Percentiles rank a stretch among this genome's conserved stretches.
phyloP scores from a whole-genome alignment of 2,329 filamentous ascomycete species.

The Phyllosticta citriasiana region DNA sequence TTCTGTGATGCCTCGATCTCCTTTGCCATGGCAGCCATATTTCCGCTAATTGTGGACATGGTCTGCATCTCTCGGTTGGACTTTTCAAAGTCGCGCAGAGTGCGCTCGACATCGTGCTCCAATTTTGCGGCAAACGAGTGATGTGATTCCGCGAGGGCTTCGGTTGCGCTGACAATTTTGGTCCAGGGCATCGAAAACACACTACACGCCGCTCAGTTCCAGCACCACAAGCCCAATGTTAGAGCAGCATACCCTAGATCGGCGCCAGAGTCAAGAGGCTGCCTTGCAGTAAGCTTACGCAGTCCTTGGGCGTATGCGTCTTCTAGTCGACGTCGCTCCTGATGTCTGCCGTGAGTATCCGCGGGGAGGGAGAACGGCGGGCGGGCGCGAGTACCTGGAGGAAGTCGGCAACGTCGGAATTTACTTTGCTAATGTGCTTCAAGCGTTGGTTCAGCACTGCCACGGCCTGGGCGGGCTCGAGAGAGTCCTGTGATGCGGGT shows the following conservation, averaged over 20 bases:
- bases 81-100: constrained; percentile 64
- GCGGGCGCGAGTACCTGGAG: constrained; percentile 60
- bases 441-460: constrained; percentile 76
- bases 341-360: constrained; percentile 12
- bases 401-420: constrained; percentile 91
- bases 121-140: constrained; percentile 70
- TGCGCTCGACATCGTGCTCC: constrained; percentile 77
- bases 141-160: constrained; percentile 75
- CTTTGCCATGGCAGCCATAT: constrained; percentile 69
- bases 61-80: constrained; percentile 67
- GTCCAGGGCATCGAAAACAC: constrained; percentile 88
- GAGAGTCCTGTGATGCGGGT: constrained; percentile 51
- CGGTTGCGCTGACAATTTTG: constrained; percentile 70
- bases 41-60: constrained; percentile 71
- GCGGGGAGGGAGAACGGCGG: neutral
- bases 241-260: constrained; percentile 67
- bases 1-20: constrained; percentile 78
- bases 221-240: constrained; percentile 14
- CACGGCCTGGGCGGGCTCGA: constrained; percentile 75
- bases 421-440: constrained; percentile 75
- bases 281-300: constrained; percentile 67
- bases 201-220: constrained; percentile 37
- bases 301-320: constrained; percentile 78
- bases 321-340: constrained; percentile 91
- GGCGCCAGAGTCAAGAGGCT: constrained; percentile 61